Conservation (phyloP, 202 grass and related monocot genomes). For the Setaria italica region DNA sequence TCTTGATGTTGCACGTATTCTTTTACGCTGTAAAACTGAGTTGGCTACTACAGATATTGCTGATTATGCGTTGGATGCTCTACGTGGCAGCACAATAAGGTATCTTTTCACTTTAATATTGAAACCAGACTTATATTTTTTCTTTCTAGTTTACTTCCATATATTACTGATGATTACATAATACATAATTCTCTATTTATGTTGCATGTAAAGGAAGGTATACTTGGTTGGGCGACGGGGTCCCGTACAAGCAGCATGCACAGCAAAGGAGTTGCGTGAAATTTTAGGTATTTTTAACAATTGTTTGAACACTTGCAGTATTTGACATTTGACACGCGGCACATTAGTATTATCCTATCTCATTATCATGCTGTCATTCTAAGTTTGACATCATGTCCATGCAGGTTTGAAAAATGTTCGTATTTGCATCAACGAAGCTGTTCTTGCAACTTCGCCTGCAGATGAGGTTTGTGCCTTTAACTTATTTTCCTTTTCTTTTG, state of each 20-base stretch:
- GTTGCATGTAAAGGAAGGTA: constrained; percentile 70
- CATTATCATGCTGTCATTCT: constrained; percentile 1
- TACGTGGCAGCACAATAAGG: constrained; percentile 78
- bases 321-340: constrained; percentile 14
- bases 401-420: constrained; percentile 78
- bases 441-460: constrained; percentile 57
- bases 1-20: constrained; percentile 91
- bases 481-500: not conserved
- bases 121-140: constrained; percentile 11
- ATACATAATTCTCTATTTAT: constrained; percentile 41
- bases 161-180: constrained; percentile 25
- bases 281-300: constrained; percentile 61
- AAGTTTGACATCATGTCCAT: constrained; percentile 28
- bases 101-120: constrained; percentile 34
- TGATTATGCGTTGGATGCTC: constrained; percentile 77
- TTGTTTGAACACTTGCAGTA: constrained; percentile 26
- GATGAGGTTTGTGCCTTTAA: constrained; percentile 67
- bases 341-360: not conserved
- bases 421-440: constrained; percentile 63
- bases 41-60: constrained; percentile 91
- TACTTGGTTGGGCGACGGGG: constrained; percentile 88
- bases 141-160: constrained; percentile 13
- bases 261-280: constrained; percentile 92
- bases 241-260: constrained; percentile 92
- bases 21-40: constrained; percentile 69